phyloP scores from a whole-genome alignment of 305 asterid genomes.

The Solanum chacoense region DNA sequence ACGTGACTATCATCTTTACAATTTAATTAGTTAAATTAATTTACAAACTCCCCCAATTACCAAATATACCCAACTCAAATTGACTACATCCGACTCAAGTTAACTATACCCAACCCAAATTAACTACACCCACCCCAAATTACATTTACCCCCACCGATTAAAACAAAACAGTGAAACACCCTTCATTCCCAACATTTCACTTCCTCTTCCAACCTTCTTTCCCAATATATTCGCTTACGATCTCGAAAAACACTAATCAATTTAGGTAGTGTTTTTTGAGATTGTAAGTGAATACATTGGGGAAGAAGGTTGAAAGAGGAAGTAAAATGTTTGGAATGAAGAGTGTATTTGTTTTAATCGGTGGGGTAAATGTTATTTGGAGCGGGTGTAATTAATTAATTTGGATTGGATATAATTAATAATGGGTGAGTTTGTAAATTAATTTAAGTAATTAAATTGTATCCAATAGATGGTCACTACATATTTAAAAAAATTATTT shows the following conservation, averaged over 20 bases:
- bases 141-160: background rate
- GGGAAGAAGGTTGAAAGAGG: background rate
- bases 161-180: too few relatives aligned
- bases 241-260: too few relatives aligned
- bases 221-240: background rate
- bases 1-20: background rate
- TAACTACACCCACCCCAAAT: background rate
- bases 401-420: background rate
- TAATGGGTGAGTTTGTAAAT: too few relatives aligned
- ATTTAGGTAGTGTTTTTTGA: too few relatives aligned
- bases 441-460: background rate
- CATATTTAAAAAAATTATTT: too few relatives aligned
- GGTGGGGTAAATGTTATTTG: background rate
- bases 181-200: background rate
- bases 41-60: background rate
- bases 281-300: background rate
- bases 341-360: background rate
- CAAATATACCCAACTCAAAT: background rate
- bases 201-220: background rate
- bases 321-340: background rate
- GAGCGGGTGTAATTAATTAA: too few relatives aligned
- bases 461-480: background rate
- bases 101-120: background rate
- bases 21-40: too few relatives aligned
- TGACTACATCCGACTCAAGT: background rate